A percentile compares a stretch with the other conserved stretches of the same genome.
phyloP scores from a whole-genome alignment of 768 basidiomycete genomes.

The Xanthoconium stramineum region DNA sequence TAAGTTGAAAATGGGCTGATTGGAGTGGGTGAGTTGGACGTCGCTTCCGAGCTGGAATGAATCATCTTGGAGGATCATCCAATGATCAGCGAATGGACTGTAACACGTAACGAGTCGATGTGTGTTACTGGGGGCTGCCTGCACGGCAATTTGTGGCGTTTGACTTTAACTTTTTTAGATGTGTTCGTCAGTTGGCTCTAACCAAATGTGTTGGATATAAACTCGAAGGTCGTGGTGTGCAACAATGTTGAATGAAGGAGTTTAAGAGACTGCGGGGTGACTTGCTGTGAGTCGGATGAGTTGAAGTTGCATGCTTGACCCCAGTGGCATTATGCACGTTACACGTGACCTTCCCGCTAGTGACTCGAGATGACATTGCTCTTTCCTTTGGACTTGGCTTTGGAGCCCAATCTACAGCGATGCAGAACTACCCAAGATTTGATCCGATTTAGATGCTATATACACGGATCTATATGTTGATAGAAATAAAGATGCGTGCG shows the following conservation, averaged over 20 bases:
- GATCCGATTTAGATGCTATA: background rate
- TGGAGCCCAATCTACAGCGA: too few relatives aligned
- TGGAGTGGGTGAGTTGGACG: constrained; percentile 31
- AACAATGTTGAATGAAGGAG: background rate
- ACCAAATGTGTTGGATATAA: background rate
- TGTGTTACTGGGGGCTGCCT: background rate
- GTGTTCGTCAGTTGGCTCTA: background rate
- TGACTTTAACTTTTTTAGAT: background rate
- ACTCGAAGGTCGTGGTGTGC: background rate
- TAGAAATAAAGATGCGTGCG: background rate
- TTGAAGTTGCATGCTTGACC: background rate
- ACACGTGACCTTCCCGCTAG: constrained; percentile 10
- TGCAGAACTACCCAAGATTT: too few relatives aligned
- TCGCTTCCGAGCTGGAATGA: constrained; percentile 35
- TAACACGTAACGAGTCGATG: background rate
- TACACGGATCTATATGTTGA: background rate
- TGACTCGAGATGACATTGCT: background rate
- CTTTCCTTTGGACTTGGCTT: too few relatives aligned
- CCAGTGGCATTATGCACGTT: background rate
- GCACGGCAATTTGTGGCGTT: background rate
- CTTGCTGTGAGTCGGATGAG: constrained; percentile 2
- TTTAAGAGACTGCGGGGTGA: background rate
- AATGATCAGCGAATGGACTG: constrained; percentile 2
- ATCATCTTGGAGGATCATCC: constrained; percentile 28
- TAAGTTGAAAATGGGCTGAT: constrained; percentile 40